Evolutionary conservation across 2,329 filamentous ascomycete species (phyloP), one percentile per base, ranked within the genome.

Genomic region (Fusarium palustre): DNA sequence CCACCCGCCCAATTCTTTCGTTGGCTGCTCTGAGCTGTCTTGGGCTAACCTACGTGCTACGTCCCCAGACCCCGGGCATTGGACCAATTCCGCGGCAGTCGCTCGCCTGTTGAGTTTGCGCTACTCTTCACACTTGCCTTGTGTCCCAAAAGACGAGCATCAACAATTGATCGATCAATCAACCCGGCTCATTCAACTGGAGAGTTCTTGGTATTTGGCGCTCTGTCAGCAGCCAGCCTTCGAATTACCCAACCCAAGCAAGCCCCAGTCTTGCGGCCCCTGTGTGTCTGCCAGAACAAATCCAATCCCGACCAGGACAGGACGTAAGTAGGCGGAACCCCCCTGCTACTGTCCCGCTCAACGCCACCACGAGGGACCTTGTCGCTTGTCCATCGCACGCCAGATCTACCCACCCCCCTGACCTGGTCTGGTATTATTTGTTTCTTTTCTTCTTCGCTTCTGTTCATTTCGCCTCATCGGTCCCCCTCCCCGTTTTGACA

Each of bases 361-460:
- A 72, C 76, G 76, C 77, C 77, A 78, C 76, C 76, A 78, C 76
- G 76, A 76, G 75, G 76, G 72, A 58, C 66, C 66, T 66, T 73
- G 66, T 68, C 72, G 70, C 64, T 68, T 72, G 66, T 69, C 70
- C 71, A 75, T 76, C 76, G 70, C 70, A 70, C 68, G 61, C 76
- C 75, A 78, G 77, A 78, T 78, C 77, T 78, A 70, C 63, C 68
- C 71, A 70, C 69, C 68, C 71, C 71, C 71, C 57, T 57, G 48
- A 50, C 48, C 43, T 64, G 64, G 52, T 56, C 55, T 65, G 53
- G 68, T 70, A 66, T 74, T 68, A 69, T 68, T 66, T 71, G 63
- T 70, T 68, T 68, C 62, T 69, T 68, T 69, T 43, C 65, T 68
- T 67, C 60, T 66, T 70, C 56, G 39, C 65, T 63, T 66, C 61